Percentiles rank a stretch among this genome's conserved stretches.
Conservation (phyloP, 2,329 filamentous ascomycete species). For the Gnomoniopsis sp. region DNA sequence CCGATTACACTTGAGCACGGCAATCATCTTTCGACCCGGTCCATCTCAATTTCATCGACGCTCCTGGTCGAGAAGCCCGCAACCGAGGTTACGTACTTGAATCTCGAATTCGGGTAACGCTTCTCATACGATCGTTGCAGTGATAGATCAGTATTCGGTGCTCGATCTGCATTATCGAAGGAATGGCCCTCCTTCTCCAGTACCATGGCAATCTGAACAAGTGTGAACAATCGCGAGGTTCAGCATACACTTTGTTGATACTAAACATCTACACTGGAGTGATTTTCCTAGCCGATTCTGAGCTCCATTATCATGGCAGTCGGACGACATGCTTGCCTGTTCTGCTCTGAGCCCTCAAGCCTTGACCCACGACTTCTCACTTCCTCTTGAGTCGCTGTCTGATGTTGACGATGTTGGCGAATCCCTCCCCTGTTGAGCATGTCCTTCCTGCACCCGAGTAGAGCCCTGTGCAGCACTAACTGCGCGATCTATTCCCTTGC, state of each 20-base stretch:
- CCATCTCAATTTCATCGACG: neutral
- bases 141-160: too few relatives aligned
- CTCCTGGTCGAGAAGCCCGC: neutral
- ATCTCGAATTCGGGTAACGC: neutral
- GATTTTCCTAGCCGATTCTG: too few relatives aligned
- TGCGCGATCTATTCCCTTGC: neutral
- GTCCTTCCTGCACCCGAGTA: neutral
- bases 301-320: too few relatives aligned
- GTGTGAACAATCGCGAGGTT: too few relatives aligned
- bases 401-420: neutral
- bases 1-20: neutral
- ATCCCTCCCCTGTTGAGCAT: neutral
- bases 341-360: neutral
- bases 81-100: neutral
- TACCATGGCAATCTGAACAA: too few relatives aligned
- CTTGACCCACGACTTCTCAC: neutral
- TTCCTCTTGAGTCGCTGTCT: neutral
- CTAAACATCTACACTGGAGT: too few relatives aligned
- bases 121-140: too few relatives aligned
- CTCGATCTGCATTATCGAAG: too few relatives aligned
- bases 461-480: too few relatives aligned
- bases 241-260: too few relatives aligned
- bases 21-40: neutral
- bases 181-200: too few relatives aligned
- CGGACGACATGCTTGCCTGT: neutral